phyloP scores from a whole-genome alignment of 192 early-diverging fungal species.

The Endogone sp. region DNA sequence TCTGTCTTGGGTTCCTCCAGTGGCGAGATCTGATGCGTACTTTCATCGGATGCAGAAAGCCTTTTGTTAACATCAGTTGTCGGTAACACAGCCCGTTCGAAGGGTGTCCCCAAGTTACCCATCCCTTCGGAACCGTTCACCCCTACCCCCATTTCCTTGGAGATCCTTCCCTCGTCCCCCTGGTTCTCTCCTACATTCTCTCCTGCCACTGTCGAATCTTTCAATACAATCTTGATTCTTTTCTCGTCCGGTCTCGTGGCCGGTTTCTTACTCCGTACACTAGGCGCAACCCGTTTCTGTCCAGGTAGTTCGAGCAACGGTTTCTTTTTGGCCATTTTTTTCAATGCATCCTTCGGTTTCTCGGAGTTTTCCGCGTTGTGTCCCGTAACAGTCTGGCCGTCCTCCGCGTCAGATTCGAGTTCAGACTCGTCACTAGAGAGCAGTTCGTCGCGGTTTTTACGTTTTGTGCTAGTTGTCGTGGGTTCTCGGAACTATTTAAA shows the following conservation, averaged over 20 bases:
- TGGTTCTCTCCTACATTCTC: neutral
- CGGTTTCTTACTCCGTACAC: constrained; percentile 1
- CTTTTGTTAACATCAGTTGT: neutral
- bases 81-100: neutral
- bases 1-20: no score
- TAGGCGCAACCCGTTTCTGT: constrained; percentile 11
- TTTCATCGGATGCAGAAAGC: neutral
- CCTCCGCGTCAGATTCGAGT: constrained; percentile 28
- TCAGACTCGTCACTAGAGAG: constrained; percentile 47
- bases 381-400: neutral
- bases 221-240: neutral
- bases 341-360: neutral
- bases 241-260: neutral
- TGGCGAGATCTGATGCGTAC: no score
- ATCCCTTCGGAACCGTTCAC: neutral
- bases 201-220: neutral
- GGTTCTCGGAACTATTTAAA: neutral
- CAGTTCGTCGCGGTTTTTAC: constrained; percentile 35
- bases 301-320: constrained; percentile 5
- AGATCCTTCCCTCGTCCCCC: no score
- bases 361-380: no score
- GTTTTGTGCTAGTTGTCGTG: no score
- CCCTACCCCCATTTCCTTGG: neutral
- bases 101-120: neutral
- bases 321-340: constrained; percentile 2